Conservation (phyloP, 1,139 yeast species). For the Magnusiomyces suaveolens region DNA sequence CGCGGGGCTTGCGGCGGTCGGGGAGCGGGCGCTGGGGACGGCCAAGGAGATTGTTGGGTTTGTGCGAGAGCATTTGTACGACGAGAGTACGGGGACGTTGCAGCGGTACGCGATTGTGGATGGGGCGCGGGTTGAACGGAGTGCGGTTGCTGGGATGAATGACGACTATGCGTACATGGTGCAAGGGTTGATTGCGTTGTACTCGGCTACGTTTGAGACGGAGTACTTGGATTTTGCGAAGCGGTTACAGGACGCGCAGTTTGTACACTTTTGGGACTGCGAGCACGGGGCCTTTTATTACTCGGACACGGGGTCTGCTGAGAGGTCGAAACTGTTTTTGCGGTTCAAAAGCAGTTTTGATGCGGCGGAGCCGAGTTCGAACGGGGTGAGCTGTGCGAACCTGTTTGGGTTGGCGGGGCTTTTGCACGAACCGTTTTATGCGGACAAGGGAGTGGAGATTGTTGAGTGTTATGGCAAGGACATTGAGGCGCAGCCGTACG, state of each 20-base stretch:
- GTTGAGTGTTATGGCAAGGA: conserved; percentile 28
- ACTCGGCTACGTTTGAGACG: conserved; percentile 28
- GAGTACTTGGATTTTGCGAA: conserved; percentile 29
- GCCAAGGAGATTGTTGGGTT: conserved; percentile 27
- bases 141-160: conserved; percentile 25
- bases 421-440: conserved; percentile 21
- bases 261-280: conserved; percentile 29
- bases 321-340: conserved; percentile 23
- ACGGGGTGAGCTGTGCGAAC: conserved; percentile 31
- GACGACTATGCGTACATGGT: conserved; percentile 34
- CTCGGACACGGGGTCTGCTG: conserved; percentile 12
- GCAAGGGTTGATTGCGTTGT: conserved; percentile 31
- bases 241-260: conserved; percentile 29
- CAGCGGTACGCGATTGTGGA: too few relatives aligned
- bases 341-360: conserved; percentile 34
- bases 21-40: conserved; percentile 20
- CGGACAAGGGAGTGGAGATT: conserved; percentile 21
- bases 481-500: conserved; percentile 29
- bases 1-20: neutral
- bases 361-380: conserved; percentile 34
- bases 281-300: conserved; percentile 30
- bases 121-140: neutral
- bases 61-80: conserved; percentile 22
- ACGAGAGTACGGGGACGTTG: conserved; percentile 17
- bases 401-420: conserved; percentile 26